These are phyloP conservation scores for Beauveria sp. DNA, from an alignment of 2,329 filamentous ascomycete species.

Conservation along the genomic window DNA sequence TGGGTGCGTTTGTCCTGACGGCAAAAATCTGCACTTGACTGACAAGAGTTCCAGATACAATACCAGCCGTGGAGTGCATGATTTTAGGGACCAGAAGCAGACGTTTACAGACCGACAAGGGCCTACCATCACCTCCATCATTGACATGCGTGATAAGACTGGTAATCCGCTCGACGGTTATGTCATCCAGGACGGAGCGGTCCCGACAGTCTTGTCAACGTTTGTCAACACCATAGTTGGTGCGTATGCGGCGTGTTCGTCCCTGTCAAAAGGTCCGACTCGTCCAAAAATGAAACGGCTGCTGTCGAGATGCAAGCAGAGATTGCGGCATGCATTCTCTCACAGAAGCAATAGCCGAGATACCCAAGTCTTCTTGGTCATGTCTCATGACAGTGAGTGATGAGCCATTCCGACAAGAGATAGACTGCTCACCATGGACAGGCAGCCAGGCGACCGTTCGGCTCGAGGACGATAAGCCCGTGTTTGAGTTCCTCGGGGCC, in stretches of 20 bases:
- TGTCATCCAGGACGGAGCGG: constrained; percentile 55
- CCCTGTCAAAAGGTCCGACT: background rate
- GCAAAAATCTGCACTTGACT: background rate
- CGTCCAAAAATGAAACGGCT: background rate
- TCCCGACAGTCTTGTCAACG: constrained; percentile 48
- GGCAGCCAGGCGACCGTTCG: constrained; percentile 52
- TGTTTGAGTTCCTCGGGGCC: constrained; percentile 52
- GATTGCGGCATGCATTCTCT: constrained; percentile 29
- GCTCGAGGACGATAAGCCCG: constrained; percentile 51
- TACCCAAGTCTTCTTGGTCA: constrained; percentile 58
- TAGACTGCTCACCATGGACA: constrained; percentile 15
- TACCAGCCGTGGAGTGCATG: background rate
- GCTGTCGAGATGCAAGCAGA: background rate
- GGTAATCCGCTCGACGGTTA: constrained; percentile 51
- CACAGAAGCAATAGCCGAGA: constrained; percentile 9
- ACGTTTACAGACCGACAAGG: constrained; percentile 36
- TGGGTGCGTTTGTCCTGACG: constrained; percentile 33
- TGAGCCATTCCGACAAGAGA: background rate
- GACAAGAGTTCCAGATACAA: constrained; percentile 24
- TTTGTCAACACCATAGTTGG: constrained; percentile 52
- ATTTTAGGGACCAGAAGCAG: constrained; percentile 29
- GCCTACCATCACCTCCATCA: constrained; percentile 55
- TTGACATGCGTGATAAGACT: constrained; percentile 47
- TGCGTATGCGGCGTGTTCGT: constrained; percentile 15
- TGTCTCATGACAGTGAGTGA: constrained; percentile 53